Conservation (phyloP, 768 basidiomycete species). For the Trametes meyenii region DNA sequence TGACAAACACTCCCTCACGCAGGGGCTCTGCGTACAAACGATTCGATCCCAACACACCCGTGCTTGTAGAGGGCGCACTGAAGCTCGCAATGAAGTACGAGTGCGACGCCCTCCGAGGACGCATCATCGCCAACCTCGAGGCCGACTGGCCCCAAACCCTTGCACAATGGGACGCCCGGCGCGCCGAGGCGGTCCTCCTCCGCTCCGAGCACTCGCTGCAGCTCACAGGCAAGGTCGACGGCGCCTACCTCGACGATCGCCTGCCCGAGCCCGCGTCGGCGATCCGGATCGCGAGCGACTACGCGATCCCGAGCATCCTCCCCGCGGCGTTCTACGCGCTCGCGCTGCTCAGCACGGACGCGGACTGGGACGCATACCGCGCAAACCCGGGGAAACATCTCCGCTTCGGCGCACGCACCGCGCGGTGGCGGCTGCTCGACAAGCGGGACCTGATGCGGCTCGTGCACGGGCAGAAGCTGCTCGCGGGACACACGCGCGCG, state of each 20-base stretch:
- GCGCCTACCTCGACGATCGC: constrained; percentile 36
- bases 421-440: constrained; percentile 33
- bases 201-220: constrained; percentile 35
- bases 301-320: constrained; percentile 33
- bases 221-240: constrained; percentile 32
- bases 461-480: constrained; percentile 34
- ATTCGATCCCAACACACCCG: constrained; percentile 37
- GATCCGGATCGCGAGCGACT: constrained; percentile 34
- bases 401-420: constrained; percentile 36
- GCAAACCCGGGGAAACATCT: constrained; percentile 33
- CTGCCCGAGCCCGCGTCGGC: constrained; percentile 35
- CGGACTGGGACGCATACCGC: constrained; percentile 35
- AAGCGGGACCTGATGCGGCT: constrained; percentile 35
- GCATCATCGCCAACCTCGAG: constrained; percentile 36
- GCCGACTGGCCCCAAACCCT: constrained; percentile 42
- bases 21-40: constrained; percentile 35
- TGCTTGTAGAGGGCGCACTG: constrained; percentile 35
- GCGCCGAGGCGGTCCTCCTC: constrained; percentile 30
- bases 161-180: constrained; percentile 35
- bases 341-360: constrained; percentile 31
- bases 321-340: constrained; percentile 36
- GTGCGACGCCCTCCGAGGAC: constrained; percentile 36
- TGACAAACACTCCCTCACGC: background rate
- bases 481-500: constrained; percentile 33
- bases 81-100: constrained; percentile 41